Evolutionary conservation across 2,329 filamentous ascomycete species (phyloP).

Genomic region (Monosporascus sp.): DNA sequence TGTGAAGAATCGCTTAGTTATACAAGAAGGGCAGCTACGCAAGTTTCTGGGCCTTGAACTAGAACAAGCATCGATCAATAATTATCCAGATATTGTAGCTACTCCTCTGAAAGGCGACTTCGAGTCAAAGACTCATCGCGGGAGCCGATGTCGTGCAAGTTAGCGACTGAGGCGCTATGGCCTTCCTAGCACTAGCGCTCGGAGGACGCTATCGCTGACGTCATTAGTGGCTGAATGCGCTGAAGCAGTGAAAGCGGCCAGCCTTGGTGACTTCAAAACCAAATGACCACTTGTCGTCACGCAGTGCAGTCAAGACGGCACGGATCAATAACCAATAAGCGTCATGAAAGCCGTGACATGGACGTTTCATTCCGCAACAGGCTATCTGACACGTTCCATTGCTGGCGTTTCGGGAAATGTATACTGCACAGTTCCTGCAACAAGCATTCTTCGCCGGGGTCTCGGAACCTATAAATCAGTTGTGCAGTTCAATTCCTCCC

Average conservation of each 20-base stretch:
- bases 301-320: background rate
- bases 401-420: background rate
- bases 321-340: background rate
- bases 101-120: too few species aligned
- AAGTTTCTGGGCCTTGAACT: too few species aligned
- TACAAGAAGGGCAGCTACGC: too few species aligned
- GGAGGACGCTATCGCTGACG: constrained; percentile 9
- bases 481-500: background rate
- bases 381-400: background rate
- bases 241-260: background rate
- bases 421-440: background rate
- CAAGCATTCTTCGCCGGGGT: background rate
- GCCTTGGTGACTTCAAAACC: background rate
- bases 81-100: too few species aligned
- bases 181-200: background rate
- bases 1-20: too few species aligned
- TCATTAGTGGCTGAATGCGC: constrained; percentile 5
- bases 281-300: background rate
- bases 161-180: background rate
- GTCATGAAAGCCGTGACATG: constrained; percentile 1
- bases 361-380: background rate
- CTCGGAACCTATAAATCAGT: background rate
- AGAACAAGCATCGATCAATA: too few species aligned
- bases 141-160: too few species aligned
- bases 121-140: too few species aligned